These are phyloP conservation scores for Lippia alba DNA, from an alignment of 305 asterid genomes.

Conservation along the genomic window DNA sequence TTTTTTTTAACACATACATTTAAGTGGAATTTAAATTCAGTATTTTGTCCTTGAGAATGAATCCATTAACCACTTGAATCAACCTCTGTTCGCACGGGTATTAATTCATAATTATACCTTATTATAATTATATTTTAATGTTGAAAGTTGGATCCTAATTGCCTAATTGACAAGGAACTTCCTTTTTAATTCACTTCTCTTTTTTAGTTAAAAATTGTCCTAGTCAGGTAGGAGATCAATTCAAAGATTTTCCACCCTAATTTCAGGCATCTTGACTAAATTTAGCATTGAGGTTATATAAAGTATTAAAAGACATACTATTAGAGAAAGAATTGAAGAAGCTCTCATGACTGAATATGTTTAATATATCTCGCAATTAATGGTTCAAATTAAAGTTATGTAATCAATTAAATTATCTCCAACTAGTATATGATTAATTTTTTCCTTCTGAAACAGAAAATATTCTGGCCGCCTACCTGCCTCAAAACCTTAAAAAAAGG, in stretches of 20 bases:
- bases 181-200: background rate
- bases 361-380: background rate
- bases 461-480: background rate
- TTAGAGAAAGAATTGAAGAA: background rate
- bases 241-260: slow-evolving; percentile 1
- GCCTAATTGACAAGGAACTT: background rate
- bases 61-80: too few species aligned
- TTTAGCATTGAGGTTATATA: background rate
- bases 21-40: too few species aligned
- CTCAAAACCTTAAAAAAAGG: slow-evolving; percentile 13
- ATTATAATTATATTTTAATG: background rate
- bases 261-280: background rate
- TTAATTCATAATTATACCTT: too few species aligned
- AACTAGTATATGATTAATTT: background rate
- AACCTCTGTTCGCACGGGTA: too few species aligned
- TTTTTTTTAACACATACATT: too few species aligned
- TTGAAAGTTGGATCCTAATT: slow-evolving; percentile 1
- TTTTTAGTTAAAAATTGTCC: background rate
- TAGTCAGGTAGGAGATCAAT: background rate
- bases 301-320: background rate
- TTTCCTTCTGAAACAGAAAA: background rate
- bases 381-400: background rate
- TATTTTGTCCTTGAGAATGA: too few species aligned
- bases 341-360: background rate
- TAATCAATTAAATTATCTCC: background rate